Evolutionary conservation across 805 yeast genomes (phyloP).

Genomic region (Myxozyma geophila): DNA sequence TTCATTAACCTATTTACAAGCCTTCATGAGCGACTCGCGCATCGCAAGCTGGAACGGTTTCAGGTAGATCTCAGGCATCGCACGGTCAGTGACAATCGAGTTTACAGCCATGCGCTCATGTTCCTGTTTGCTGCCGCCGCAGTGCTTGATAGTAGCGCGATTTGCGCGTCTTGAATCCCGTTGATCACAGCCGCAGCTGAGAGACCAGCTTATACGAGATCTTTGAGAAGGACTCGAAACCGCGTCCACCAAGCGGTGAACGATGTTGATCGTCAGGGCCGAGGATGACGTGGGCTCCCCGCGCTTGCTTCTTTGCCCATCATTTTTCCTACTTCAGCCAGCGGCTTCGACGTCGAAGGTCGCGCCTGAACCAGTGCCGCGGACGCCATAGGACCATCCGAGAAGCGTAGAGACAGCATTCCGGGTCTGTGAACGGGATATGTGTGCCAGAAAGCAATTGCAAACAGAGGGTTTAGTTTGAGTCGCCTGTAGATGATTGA

Average conservation of each 20-base stretch:
- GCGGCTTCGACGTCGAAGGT: conserved; percentile 60
- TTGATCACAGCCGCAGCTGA: conserved; percentile 55
- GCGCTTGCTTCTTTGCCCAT: conserved; percentile 61
- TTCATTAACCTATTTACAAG: conserved; percentile 68
- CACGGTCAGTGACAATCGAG: conserved; percentile 60
- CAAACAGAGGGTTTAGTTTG: not conserved
- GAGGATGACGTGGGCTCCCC: conserved; percentile 56
- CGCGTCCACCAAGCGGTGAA: conserved; percentile 65
- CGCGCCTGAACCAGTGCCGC: conserved; percentile 64
- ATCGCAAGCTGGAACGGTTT: conserved; percentile 66
- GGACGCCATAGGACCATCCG: conserved; percentile 68
- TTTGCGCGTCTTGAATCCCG: conserved; percentile 58
- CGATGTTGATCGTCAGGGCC: conserved; percentile 62
- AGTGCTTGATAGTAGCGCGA: conserved; percentile 62
- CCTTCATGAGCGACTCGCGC: conserved; percentile 61
- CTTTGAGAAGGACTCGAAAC: conserved; percentile 65
- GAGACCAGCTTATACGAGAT: conserved; percentile 56
- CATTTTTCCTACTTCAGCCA: conserved; percentile 55
- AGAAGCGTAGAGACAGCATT: conserved; percentile 54
- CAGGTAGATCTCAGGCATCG: conserved; percentile 66
- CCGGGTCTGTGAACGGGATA: conserved; percentile 48
- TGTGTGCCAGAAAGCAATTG: conserved; percentile 58
- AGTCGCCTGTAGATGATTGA: not conserved
- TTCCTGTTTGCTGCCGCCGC: conserved; percentile 66
- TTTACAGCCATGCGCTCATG: conserved; percentile 57